Evolutionary conservation across 176 grass and related monocot species (phyloP), one percentile per base, ranked within the genome.

Genomic region (Musa acuminata): DNA sequence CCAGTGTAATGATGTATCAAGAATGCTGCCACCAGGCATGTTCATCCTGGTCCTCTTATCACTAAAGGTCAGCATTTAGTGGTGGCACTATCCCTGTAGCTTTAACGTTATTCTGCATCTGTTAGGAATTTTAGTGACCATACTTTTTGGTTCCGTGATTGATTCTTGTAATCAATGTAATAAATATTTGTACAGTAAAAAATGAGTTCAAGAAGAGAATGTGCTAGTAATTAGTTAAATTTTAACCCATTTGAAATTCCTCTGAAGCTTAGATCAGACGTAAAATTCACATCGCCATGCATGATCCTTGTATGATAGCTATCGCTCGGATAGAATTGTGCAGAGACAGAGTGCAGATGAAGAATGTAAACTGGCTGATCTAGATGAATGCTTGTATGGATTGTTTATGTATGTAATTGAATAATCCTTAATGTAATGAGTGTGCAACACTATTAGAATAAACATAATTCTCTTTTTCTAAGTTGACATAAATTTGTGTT

Each of bases 111-210:
- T 24, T 65, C 23, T 27, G 63, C 63, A 65, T 65, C 12, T 65
- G 63, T 24, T 65, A n/a, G 25, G 63, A 25, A 65, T 25, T 25
- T 27, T 25, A 13, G 63, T 29, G 63, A 22, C 63, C 11, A 65
- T 25, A 24, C 25, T 65, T 22, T 22, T 65, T 65, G 63, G 63
- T 65, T 65, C 63, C 4, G 35, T 43, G 35, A 43, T 43, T 65
- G 21, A 25, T 25, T 65, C 63, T 25, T 65, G 63, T 65, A 65
- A 65, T 65, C 63, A 65, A 29, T 65, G 63, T 29, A 65, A 65
- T 65, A 25, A 65, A 25, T 25, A 12, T 22, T 26, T 65, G 63
- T 65, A 65, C 25, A 65, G 63, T 25, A 12, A 26, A 64, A 24
- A 13, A 65, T 9, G 23, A 64, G 10, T 65, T 22, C 25, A 13